phyloP scores from a whole-genome alignment of 352 stramenopile genomes.

The Phytophthora agathidicida region DNA sequence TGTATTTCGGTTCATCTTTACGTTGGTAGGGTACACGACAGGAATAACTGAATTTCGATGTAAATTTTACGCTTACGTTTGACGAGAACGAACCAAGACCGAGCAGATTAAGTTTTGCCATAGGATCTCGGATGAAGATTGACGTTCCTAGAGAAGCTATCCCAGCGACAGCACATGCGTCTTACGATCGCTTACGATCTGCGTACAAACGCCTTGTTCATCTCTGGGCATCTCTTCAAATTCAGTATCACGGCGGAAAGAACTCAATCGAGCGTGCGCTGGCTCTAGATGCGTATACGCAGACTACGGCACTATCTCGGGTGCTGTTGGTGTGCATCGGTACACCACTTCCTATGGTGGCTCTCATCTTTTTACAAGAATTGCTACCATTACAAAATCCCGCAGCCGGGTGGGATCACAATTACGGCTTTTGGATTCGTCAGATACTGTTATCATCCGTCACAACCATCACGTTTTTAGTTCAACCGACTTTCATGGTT shows the following conservation, averaged over 20 bases:
- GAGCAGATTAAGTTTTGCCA: too few species aligned
- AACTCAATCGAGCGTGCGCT: constrained; percentile 24
- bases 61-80: too few species aligned
- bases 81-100: too few species aligned
- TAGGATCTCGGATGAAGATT: too few species aligned
- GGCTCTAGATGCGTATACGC: constrained; percentile 12
- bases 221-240: constrained; percentile 19
- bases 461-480: neutral
- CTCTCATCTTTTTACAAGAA: constrained; percentile 11
- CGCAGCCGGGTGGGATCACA: constrained; percentile 6
- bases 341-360: constrained; percentile 15
- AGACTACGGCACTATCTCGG: constrained; percentile 9
- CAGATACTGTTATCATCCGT: constrained; percentile 1
- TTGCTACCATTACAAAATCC: constrained; percentile 22
- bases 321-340: constrained; percentile 16
- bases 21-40: too few species aligned
- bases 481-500: constrained; percentile 25
- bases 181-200: neutral
- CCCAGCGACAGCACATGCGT: neutral
- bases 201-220: neutral
- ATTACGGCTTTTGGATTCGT: constrained; percentile 30
- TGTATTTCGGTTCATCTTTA: too few species aligned
- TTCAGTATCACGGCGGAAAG: constrained; percentile 23
- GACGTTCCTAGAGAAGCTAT: too few species aligned
- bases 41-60: too few species aligned